Conservation (phyloP, 306 rosid genomes). For the Cucurbita ficifolia region DNA sequence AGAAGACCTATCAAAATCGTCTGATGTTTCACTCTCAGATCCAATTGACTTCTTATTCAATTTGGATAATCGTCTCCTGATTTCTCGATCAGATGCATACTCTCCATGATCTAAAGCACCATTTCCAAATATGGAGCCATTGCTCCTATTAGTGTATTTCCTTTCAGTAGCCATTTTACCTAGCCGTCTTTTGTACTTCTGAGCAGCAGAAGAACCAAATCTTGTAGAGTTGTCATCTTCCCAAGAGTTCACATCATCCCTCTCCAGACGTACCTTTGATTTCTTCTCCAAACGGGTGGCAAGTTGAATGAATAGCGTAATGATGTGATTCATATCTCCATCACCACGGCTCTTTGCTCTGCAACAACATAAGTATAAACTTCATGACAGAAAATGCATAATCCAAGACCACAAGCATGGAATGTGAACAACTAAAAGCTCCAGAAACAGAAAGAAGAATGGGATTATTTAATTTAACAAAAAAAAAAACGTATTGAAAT, state of each 20-base stretch:
- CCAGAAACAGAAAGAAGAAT: neutral
- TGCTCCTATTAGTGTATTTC: conserved; percentile 51
- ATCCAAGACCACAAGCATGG: neutral
- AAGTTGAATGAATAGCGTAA: conserved; percentile 64
- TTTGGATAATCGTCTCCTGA: conserved; percentile 64
- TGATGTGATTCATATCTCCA: conserved; percentile 53
- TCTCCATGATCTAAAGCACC: conserved; percentile 51
- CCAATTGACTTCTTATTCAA: conserved; percentile 59
- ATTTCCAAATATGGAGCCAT: conserved; percentile 36
- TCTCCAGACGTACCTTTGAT: conserved; percentile 44
- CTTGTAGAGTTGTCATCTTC: conserved; percentile 38
- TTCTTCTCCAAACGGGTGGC: conserved; percentile 55
- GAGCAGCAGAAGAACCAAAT: conserved; percentile 25
- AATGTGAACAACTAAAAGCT: neutral
- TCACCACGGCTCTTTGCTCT: conserved; percentile 80
- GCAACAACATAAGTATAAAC: conserved; percentile 13
- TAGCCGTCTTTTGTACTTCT: conserved; percentile 59
- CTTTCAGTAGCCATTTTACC: conserved; percentile 46
- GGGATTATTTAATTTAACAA: neutral
- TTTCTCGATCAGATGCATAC: conserved; percentile 72
- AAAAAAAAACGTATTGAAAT: neutral
- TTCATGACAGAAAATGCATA: neutral
- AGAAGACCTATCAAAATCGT: conserved; percentile 62
- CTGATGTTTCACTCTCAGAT: conserved; percentile 89
- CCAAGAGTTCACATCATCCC: conserved; percentile 46